phyloP scores from a whole-genome alignment of 2,329 filamentous ascomycete genomes.

The Coniochaeta sp. region DNA sequence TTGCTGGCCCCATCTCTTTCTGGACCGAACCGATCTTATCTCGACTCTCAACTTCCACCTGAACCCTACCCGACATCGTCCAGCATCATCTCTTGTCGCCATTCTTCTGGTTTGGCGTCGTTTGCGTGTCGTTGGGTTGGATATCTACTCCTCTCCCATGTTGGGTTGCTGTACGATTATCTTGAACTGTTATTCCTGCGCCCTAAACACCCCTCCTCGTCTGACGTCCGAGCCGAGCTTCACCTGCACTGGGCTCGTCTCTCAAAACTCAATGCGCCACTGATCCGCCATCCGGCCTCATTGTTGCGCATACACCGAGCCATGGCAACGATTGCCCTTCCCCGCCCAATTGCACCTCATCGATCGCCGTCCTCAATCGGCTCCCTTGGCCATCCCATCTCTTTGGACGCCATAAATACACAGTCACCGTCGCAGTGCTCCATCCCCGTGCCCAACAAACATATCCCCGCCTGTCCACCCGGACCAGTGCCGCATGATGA shows the following conservation, averaged over 20 bases:
- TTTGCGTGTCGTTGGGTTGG: no score
- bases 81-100: no score
- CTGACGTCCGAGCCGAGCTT: no score
- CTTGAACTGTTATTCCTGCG: no score
- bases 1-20: background rate
- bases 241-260: no score
- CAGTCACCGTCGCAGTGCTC: constrained; percentile 21
- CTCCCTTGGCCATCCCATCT: constrained; percentile 21
- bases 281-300: background rate
- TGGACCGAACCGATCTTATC: background rate
- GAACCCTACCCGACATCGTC: background rate
- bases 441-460: constrained; percentile 71
- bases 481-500: constrained; percentile 55
- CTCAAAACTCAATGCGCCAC: background rate
- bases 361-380: constrained; percentile 22
- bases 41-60: background rate
- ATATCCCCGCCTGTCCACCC: constrained; percentile 82
- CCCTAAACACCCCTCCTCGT: no score
- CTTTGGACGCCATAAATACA: constrained; percentile 27
- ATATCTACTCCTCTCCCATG: no score
- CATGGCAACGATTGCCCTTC: constrained; percentile 52
- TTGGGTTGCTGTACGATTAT: no score
- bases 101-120: no score
- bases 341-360: constrained; percentile 23
- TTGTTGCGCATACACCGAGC: background rate